Evolutionary conservation across 2,329 filamentous ascomycete genomes (phyloP).

Genomic region (Ilyonectria destructans): DNA sequence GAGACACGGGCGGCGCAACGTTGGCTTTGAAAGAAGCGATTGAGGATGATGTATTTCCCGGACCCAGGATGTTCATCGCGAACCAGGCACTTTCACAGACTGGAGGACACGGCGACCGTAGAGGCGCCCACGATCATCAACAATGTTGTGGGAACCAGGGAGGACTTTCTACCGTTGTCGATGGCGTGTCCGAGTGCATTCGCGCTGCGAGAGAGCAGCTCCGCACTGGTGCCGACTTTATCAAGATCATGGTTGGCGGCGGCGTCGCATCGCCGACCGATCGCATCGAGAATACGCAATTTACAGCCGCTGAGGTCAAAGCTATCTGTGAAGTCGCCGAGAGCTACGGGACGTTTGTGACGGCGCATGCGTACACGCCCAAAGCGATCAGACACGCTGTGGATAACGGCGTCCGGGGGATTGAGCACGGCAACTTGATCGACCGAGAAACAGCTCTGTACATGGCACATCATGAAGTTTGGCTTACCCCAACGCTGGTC

Average conservation of each 20-base stretch:
- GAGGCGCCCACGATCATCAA: conserved; percentile 55
- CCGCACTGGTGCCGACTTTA: conserved; percentile 70
- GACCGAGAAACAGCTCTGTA: conserved; percentile 60
- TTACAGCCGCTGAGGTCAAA: conserved; percentile 68
- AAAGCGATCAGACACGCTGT: conserved; percentile 68
- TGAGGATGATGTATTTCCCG: conserved; percentile 68
- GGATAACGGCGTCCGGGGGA: conserved; percentile 68
- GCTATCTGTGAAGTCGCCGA: conserved; percentile 68
- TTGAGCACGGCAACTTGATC: conserved; percentile 63
- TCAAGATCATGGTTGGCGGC: conserved; percentile 74
- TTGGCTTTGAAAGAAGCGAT: conserved; percentile 71
- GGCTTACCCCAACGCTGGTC: conserved; percentile 69
- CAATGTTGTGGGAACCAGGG: conserved; percentile 57
- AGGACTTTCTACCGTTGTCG: conserved; percentile 63
- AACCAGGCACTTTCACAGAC: conserved; percentile 71
- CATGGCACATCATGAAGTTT: conserved; percentile 65
- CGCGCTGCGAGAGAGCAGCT: conserved; percentile 68
- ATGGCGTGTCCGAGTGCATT: conserved; percentile 70
- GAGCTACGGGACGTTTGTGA: conserved; percentile 67
- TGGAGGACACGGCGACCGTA: conserved; percentile 70
- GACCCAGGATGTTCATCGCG: conserved; percentile 70
- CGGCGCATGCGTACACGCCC: conserved; percentile 71
- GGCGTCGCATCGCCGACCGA: conserved; percentile 71
- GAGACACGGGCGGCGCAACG: conserved; percentile 72
- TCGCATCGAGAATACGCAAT: conserved; percentile 67